Base-by-base conservation (phyloP, 768 basidiomycete genomes). In the Termitomyces sp. region DNA sequence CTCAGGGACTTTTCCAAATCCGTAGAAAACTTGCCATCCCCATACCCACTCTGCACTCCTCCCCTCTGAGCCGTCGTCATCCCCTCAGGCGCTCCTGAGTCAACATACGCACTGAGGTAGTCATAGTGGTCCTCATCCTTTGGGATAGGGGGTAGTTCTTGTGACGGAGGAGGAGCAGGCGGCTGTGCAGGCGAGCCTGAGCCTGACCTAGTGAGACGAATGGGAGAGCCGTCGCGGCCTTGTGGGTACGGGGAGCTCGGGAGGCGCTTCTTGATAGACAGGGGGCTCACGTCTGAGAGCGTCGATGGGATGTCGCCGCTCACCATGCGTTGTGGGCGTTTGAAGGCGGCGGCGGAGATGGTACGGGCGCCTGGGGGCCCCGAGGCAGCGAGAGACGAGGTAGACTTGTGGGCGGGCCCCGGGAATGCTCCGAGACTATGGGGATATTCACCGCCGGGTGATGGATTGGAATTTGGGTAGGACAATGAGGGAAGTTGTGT, bases 301-400 rank as follows among this genome's bases (percentile, higher is more conserved):
- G 66, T 67, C n/a, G 62, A 38, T 16, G 65, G 48, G 32, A 55
- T 59, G 14, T 70, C 65, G 44, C 43, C 46, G 44, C 69, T 72
- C 34, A 65, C 62, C 38, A 69, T 66, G 21, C 75, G 74, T 1
- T 62, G 74, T 32, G 78, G 83, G 29, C 86, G 75, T 63, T 79
- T 82, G 71, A 92, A 92, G 25, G 89, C 89, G 5, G 88, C 86
- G 0, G 89, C 89, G 3, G 87, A 82, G 52, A 92, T 90, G 54
- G 82, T 92, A 42, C 85, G 78, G 14, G 79, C 66, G 2, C 75
- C 77, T 8, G 73, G 60, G 2, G 73, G 68, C 8, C 62, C 50
- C 11, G 68, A 54, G 38, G 64, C 34, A 45, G 57, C 58, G 31
- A 58, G 37, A 34, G 60, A 62, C 23, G 61, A 54, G 48, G 37